These are phyloP conservation scores for Murraya paniculata DNA, from an alignment of 345 rosid genomes.

Conservation along the genomic window DNA sequence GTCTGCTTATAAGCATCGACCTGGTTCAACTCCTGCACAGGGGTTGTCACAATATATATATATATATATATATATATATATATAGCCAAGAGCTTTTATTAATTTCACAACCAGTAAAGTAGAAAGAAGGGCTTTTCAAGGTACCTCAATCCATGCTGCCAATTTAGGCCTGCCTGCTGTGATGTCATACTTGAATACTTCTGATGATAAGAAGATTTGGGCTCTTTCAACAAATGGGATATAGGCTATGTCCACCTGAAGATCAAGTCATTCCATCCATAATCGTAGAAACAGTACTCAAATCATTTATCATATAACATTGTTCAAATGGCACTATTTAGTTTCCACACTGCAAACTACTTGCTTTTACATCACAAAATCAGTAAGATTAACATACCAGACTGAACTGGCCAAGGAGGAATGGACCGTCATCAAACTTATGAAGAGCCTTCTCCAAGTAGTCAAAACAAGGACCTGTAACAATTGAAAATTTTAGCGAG, in stretches of 20 bases:
- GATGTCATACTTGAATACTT: conserved; percentile 50
- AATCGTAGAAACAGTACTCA: too few relatives aligned
- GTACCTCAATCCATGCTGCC: conserved; percentile 74
- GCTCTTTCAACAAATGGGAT: conserved; percentile 67
- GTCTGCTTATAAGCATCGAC: neutral
- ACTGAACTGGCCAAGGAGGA: conserved; percentile 79
- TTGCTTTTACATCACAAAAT: neutral
- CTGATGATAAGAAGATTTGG: conserved; percentile 43
- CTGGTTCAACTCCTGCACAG: neutral
- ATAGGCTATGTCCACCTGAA: conserved; percentile 74
- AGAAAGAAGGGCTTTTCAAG: neutral
- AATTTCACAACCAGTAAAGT: neutral
- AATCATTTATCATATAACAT: too few relatives aligned
- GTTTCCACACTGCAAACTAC: neutral
- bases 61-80: too few relatives aligned
- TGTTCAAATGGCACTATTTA: neutral
- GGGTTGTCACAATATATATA: neutral
- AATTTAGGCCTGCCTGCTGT: conserved; percentile 73
- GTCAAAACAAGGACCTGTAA: conserved; percentile 67
- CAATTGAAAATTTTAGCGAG: neutral
- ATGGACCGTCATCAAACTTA: conserved; percentile 77
- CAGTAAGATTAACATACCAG: conserved; percentile 36
- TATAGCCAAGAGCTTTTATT: neutral
- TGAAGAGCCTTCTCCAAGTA: conserved; percentile 60
- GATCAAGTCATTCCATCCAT: conserved; percentile 2